Conservation (phyloP, 768 basidiomycete genomes). For the Boletus edulis region DNA sequence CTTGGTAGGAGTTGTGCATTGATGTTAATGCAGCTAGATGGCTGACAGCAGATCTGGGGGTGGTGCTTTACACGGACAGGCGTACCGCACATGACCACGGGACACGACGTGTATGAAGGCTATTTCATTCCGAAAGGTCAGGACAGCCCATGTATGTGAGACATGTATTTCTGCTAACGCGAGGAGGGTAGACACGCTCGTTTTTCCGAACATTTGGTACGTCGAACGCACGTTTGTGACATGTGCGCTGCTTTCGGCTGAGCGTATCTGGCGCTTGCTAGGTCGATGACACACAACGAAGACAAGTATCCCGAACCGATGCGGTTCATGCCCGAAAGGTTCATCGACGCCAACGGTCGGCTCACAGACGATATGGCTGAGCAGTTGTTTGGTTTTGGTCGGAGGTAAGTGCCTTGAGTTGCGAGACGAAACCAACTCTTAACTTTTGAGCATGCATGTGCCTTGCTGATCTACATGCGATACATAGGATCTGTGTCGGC, state of each 20-base stretch:
- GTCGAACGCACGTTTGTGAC: not conserved
- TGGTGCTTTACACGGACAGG: conserved; percentile 11
- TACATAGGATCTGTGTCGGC: conserved; percentile 36
- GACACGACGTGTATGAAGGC: conserved; percentile 43
- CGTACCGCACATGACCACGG: conserved; percentile 34
- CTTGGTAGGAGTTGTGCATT: conserved; percentile 19
- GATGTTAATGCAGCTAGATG: not conserved
- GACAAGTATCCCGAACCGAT: conserved; percentile 33
- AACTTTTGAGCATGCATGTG: no score
- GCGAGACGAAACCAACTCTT: not conserved
- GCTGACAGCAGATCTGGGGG: not conserved
- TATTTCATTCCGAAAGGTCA: conserved; percentile 57
- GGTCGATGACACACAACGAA: conserved; percentile 36
- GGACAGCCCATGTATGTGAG: no score
- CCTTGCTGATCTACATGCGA: no score
- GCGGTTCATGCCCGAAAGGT: conserved; percentile 37
- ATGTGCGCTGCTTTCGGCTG: not conserved
- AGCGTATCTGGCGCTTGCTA: not conserved
- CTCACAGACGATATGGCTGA: conserved; percentile 26
- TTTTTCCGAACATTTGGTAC: conserved; percentile 26
- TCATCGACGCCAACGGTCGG: conserved; percentile 21
- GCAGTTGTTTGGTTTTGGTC: conserved; percentile 23
- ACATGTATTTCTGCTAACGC: not conserved
- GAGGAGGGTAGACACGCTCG: conserved; percentile 21
- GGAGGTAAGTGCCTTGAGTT: conserved; percentile 10